Base-by-base conservation (phyloP, 2,329 filamentous ascomycete species). In the Trichoderma sp. region DNA sequence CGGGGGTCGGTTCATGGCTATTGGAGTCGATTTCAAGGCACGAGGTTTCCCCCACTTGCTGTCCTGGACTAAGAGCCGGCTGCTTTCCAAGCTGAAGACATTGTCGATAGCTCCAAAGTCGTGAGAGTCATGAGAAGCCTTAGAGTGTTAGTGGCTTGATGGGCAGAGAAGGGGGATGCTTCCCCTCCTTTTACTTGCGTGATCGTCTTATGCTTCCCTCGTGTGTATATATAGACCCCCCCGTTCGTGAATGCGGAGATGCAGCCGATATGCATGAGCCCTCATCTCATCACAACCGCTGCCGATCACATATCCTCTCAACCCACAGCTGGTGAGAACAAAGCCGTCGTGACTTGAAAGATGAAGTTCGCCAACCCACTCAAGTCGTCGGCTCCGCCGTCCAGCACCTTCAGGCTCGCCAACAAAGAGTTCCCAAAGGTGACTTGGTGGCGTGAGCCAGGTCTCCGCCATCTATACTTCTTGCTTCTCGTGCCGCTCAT, bases 391-490 rank as follows among this genome's bases (percentile, higher is more conserved):
- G 53, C 23, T 57, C 50, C 67, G 67, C 55, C 67, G 53, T 50
- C 67, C 26, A 69, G 23, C 39, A 63, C 67, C 23, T 61, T 69
- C 17, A 69, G 23, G 23, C 67, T 69, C 23, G 65, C 65, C 15
- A 68, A 68, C 15, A 68, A 43, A 30, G 50, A 70, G 9, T 66
- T 57, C 26, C 59, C 43, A 23, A 64, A 57, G 47, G 68, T 70
- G 17, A 70, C 68, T 39, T 71, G 69, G 69, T 71, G 50, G 43
- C 58, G 58, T 13, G 47, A 67, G 17, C 61, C 61, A 9, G 36
- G 58, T 1, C 53, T 71, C 3, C 69, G 62, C 1, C 39, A 23
- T 4, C 50, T 71, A 13, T 67, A 71, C 34, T 47, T 58, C 9
- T 50, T 71, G 50, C 30, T 66, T 6, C 50, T 67, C 3, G 39